These are phyloP conservation scores for Trichoderma endophyticum DNA, from an alignment of 2,329 filamentous ascomycete species.

Conservation along the genomic window DNA sequence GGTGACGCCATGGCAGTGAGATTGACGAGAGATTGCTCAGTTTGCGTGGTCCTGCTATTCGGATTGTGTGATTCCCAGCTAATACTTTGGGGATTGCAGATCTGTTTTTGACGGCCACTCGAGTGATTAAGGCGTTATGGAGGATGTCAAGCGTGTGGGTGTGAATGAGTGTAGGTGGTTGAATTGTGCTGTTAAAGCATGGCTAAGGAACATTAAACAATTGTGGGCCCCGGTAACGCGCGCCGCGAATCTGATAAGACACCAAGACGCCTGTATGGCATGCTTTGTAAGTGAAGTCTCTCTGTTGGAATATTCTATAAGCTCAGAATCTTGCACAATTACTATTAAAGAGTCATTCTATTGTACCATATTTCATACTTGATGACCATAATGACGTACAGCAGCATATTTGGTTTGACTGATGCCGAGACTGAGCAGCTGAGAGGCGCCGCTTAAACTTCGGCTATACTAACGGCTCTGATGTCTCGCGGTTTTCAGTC, in stretches of 20 bases:
- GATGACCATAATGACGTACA: neutral
- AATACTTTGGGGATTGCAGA: neutral
- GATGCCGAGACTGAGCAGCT: neutral
- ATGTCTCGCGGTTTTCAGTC: constrained; percentile 1
- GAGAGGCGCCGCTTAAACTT: constrained; percentile 14
- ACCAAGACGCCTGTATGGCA: neutral
- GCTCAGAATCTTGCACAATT: neutral
- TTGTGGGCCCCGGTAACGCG: constrained; percentile 12
- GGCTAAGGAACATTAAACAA: neutral
- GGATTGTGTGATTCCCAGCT: neutral
- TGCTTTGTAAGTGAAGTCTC: neutral
- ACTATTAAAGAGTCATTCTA: neutral
- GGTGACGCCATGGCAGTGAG: constrained; percentile 30
- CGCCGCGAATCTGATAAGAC: constrained; percentile 6
- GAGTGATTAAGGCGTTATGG: neutral
- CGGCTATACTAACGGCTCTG: neutral
- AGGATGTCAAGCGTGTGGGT: neutral
- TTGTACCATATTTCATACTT: neutral
- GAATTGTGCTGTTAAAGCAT: neutral
- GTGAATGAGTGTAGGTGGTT: neutral
- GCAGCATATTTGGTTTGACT: neutral
- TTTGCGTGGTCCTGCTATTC: neutral
- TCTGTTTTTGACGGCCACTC: neutral
- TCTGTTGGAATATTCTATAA: neutral
- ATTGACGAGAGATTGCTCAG: neutral